Conservation (phyloP, 805 yeast species). For the Ogataea pignaliae region DNA sequence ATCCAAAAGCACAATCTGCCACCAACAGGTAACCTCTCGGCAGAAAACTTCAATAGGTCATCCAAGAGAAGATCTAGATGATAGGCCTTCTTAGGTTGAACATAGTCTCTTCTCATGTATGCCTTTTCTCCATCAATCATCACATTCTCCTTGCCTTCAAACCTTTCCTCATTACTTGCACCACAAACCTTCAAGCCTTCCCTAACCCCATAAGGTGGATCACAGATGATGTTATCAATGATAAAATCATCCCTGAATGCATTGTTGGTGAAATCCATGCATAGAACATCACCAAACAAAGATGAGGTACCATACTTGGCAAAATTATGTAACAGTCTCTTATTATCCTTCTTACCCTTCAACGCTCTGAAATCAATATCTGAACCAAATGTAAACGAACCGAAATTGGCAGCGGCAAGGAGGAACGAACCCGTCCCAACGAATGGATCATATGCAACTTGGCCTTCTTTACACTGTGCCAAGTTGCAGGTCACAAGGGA, state of each 20-base stretch:
- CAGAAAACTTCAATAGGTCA: slow-evolving; percentile 72
- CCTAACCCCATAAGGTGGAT: slow-evolving; percentile 97
- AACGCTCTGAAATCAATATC: slow-evolving; percentile 84
- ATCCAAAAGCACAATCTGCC: slow-evolving; percentile 95
- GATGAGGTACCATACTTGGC: slow-evolving; percentile 59
- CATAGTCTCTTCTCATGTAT: slow-evolving; percentile 71
- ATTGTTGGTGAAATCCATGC: slow-evolving; percentile 94
- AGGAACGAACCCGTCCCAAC: slow-evolving; percentile 95
- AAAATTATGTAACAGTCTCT: slow-evolving; percentile 54
- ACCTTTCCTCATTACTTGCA: slow-evolving; percentile 54
- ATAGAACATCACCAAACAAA: slow-evolving; percentile 66
- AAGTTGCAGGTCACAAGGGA: slow-evolving; percentile 84
- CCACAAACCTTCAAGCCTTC: slow-evolving; percentile 95
- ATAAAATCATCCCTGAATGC: slow-evolving; percentile 59
- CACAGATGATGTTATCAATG: slow-evolving; percentile 84
- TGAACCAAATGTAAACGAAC: slow-evolving; percentile 77
- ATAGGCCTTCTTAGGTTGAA: slow-evolving; percentile 91
- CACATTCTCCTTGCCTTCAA: slow-evolving; percentile 66
- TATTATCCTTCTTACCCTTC: slow-evolving; percentile 56
- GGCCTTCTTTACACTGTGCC: slow-evolving; percentile 64
- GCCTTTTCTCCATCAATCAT: slow-evolving; percentile 80
- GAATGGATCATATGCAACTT: slow-evolving; percentile 86
- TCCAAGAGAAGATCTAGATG: slow-evolving; percentile 71
- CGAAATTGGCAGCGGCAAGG: slow-evolving; percentile 81
- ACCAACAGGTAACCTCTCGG: slow-evolving; percentile 61